Conservation (phyloP, 495 filamentous ascomycete species). For the Polyplosphaeria fusca region DNA sequence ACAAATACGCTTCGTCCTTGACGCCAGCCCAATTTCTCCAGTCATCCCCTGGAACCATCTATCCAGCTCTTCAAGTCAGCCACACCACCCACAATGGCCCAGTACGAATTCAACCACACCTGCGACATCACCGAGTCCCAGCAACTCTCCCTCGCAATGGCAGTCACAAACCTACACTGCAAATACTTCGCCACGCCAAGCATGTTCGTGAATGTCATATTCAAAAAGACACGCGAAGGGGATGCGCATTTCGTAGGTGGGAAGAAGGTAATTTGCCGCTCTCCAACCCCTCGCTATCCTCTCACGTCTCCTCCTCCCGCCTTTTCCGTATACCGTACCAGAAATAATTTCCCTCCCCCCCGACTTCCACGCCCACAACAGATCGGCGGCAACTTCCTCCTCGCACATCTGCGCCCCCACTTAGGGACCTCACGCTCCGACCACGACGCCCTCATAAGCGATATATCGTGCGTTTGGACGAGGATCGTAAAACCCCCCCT, state of each 20-base stretch:
- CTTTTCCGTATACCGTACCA: too few relatives aligned
- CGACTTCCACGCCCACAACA: neutral
- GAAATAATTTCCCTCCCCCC: neutral
- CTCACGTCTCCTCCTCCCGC: too few relatives aligned
- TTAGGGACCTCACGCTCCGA: neutral
- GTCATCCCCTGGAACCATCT: too few relatives aligned
- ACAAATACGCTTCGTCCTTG: neutral
- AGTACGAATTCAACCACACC: conserved; percentile 37
- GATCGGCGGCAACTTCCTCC: conserved; percentile 30
- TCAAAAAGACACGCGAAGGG: neutral
- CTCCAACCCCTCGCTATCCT: too few relatives aligned
- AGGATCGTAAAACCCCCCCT: neutral
- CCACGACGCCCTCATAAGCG: neutral
- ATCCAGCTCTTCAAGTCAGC: too few relatives aligned
- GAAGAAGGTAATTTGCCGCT: neutral
- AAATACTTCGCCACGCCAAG: conserved; percentile 29
- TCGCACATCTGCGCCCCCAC: conserved; percentile 33
- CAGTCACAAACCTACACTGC: conserved; percentile 36
- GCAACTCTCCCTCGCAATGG: conserved; percentile 30
- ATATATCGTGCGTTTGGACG: neutral
- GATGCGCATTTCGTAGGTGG: neutral
- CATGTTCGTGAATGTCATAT: conserved; percentile 38
- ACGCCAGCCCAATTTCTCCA: neutral
- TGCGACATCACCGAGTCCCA: conserved; percentile 27
- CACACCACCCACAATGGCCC: conserved; percentile 38